Base-by-base conservation (phyloP, 2,329 filamentous ascomycete species). In the Arthroderma sp. region DNA sequence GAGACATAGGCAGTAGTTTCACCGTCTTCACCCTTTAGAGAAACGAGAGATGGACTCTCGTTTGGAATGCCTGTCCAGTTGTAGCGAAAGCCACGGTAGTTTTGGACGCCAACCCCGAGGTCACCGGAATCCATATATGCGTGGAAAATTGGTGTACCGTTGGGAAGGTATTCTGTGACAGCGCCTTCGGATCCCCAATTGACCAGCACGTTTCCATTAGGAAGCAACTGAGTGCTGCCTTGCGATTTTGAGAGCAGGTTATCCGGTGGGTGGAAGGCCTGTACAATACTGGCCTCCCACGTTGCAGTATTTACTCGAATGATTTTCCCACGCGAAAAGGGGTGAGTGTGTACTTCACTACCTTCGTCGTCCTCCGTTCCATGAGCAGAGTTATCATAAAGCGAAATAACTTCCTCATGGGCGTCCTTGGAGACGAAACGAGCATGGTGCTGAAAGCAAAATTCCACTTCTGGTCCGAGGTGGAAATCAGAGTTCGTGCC, bases 181-280 rank as follows among this genome's bases (percentile, higher is more conserved):
- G 67, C 68, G 0, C 69, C 69, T 11, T 67, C 64, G 0, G 65
- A 67, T 4, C 76, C 75, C 74, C 75, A 80, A 49, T 73, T 72
- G 31, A 79, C 68, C 36, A 79, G 59, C 5, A 68, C 68, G 46
- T 75, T 72, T 31, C 71, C 71, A 43, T 70, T 69, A 0, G 71
- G 66, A 0, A 80, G 64, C 4, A 74, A 52, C 50, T 80, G 75
- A 30, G 72, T 69, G 47, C 66, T 71, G 1, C 70, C 71, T 48
- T 74, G 71, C 0, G 73, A 74, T 38, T 66, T 70, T 29, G 72
- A 67, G 0, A 67, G 59, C 5, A 77, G 59, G 4, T 61, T 58
- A 44, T 74, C 69, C 1, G 72, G 72, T 0, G 71, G 69, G 41
- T 66, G 61, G 54, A 68, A 73, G 27, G 67, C 63, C 42, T 64